Evolutionary conservation across 1,284 basidiomycete genomes (phyloP).

Genomic region (Amylostereum chailletii): DNA sequence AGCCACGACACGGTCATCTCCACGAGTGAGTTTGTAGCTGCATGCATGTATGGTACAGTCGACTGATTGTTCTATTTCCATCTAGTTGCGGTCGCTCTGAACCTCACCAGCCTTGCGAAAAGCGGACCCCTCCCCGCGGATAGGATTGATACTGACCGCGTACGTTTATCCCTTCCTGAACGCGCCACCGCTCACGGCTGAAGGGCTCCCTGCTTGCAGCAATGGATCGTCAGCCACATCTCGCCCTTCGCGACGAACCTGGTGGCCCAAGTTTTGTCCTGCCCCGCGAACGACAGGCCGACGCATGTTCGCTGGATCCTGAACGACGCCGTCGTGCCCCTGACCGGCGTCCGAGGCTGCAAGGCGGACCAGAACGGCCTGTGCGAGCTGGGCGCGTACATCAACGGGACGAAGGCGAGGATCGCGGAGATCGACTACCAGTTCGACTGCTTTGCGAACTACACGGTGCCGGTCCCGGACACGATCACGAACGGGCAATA

Average conservation of each 20-base stretch:
- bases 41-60: background rate
- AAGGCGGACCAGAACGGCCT: slow-evolving; percentile 39
- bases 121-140: slow-evolving; percentile 47
- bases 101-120: slow-evolving; percentile 49
- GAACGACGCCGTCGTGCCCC: slow-evolving; percentile 55
- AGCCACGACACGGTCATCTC: slow-evolving; percentile 40
- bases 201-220: background rate
- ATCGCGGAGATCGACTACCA: slow-evolving; percentile 35
- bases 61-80: background rate
- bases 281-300: slow-evolving; percentile 24
- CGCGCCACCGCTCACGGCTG: background rate
- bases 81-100: slow-evolving; percentile 47
- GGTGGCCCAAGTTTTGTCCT: slow-evolving; percentile 55
- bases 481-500: slow-evolving; percentile 29
- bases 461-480: slow-evolving; percentile 30
- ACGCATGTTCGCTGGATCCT: slow-evolving; percentile 47
- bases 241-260: slow-evolving; percentile 47
- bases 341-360: slow-evolving; percentile 51
- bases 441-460: slow-evolving; percentile 35
- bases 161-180: slow-evolving; percentile 13
- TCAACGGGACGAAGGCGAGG: slow-evolving; percentile 36
- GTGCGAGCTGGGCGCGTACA: slow-evolving; percentile 46
- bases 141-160: slow-evolving; percentile 47
- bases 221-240: slow-evolving; percentile 8
- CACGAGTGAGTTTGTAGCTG: slow-evolving; percentile 21